Percentiles rank a stretch among this genome's conserved stretches.
Conservation (phyloP, 192 early-diverging fungal genomes). For the Diversispora epigaea region DNA sequence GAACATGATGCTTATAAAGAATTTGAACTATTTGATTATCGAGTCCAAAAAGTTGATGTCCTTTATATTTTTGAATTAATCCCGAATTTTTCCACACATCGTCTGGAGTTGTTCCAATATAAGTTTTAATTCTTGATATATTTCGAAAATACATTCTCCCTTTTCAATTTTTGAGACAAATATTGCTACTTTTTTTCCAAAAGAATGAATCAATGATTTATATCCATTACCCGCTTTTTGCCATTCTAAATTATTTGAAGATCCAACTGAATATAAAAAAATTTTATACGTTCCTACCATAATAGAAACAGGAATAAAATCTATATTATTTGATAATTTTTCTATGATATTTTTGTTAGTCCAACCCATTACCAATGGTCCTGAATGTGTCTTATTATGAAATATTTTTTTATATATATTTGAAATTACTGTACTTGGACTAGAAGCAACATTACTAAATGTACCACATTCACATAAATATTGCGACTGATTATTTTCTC, state of each 20-base stretch:
- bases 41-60: not conserved
- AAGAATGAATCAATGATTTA: not conserved
- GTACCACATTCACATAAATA: not conserved
- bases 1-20: not conserved
- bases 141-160: not conserved
- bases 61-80: not conserved
- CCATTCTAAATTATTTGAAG: not conserved
- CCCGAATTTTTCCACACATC: not conserved
- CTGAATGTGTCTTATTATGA: not conserved
- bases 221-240: not conserved
- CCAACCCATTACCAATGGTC: not conserved
- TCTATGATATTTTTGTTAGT: conserved; percentile 3
- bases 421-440: not conserved
- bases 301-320: not conserved
- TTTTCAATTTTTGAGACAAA: conserved; percentile 4
- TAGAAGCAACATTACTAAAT: not conserved
- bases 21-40: not conserved
- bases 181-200: not conserved
- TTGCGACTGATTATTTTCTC: not conserved
- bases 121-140: not conserved
- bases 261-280: not conserved
- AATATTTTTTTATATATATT: not conserved
- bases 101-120: not conserved
- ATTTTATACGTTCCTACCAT: not conserved
- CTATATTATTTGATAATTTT: not conserved